These are phyloP conservation scores for Striga hermonthica DNA, from an alignment of 305 asterid species.

Conservation along the genomic window DNA sequence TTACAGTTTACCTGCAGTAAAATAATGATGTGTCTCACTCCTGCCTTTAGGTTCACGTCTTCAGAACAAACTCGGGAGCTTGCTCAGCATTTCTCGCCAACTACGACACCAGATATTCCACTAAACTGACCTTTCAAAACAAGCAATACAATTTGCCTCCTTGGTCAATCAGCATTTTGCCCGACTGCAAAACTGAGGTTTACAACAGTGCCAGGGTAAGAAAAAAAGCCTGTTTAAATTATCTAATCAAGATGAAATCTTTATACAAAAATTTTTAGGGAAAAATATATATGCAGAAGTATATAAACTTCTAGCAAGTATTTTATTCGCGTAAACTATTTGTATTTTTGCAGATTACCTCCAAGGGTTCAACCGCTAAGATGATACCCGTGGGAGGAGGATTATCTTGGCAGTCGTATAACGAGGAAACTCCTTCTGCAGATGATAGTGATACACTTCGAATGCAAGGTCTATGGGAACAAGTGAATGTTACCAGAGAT, in stretches of 20 bases:
- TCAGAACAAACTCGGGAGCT: conserved; percentile 56
- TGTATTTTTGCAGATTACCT: conserved; percentile 54
- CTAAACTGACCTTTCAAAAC: conserved; percentile 54
- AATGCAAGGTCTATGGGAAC: conserved; percentile 59
- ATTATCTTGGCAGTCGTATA: conserved; percentile 67
- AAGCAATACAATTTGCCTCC: conserved; percentile 74
- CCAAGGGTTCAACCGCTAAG: conserved; percentile 43
- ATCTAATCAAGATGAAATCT: no score
- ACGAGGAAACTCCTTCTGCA: conserved; percentile 57
- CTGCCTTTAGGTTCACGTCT: conserved; percentile 61
- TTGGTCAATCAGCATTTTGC: conserved; percentile 93
- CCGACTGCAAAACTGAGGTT: conserved; percentile 82
- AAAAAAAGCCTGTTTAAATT: not conserved
- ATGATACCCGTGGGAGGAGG: conserved; percentile 45
- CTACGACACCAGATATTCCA: conserved; percentile 56
- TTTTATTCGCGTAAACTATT: no score
- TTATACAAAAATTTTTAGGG: no score
- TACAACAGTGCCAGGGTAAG: conserved; percentile 87
- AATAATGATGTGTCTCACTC: not conserved
- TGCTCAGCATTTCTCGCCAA: conserved; percentile 89
- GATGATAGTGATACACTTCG: conserved; percentile 46
- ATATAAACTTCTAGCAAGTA: not conserved
- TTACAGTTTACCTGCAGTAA: conserved; percentile 9
- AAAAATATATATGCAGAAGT: no score
- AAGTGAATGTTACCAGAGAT: conserved; percentile 63